phyloP scores from a whole-genome alignment of 305 asterid species.

The Rubia balearica region DNA sequence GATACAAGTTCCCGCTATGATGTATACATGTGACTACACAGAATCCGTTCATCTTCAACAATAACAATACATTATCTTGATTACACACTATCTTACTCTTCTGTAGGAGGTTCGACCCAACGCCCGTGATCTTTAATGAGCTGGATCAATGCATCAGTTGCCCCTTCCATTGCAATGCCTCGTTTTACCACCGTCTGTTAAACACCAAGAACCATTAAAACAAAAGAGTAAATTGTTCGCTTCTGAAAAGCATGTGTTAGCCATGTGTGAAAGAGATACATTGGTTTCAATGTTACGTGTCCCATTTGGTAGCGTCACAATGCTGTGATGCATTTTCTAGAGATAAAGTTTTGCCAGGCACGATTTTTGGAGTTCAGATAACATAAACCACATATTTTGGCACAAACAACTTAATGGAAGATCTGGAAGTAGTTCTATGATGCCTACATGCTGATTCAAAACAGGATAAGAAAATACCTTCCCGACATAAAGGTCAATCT shows the following conservation, averaged over 20 bases:
- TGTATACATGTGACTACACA: background rate
- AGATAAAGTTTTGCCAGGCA: background rate
- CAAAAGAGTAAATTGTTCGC: background rate
- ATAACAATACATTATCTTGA: background rate
- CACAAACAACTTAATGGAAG: background rate
- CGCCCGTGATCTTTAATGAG: constrained; percentile 88
- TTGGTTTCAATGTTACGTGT: background rate
- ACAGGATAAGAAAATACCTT: constrained; percentile 43
- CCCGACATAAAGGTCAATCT: constrained; percentile 95
- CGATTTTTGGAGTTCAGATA: background rate
- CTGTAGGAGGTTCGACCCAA: constrained; percentile 80
- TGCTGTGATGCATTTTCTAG: too few relatives aligned
- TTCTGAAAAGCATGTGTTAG: background rate
- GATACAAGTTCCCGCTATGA: background rate
- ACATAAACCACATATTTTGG: background rate
- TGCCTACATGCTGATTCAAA: background rate
- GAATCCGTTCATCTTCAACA: background rate
- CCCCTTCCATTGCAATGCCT: constrained; percentile 72
- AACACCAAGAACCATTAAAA: constrained; percentile 10
- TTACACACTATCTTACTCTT: constrained; percentile 30
- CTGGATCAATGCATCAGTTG: constrained; percentile 82
- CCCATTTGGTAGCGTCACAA: background rate
- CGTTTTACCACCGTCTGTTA: constrained; percentile 68
- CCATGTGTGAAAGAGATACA: background rate
- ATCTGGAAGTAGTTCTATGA: background rate